phyloP scores from a whole-genome alignment of 192 early-diverging fungal species.

The Podochytrium sp. region DNA sequence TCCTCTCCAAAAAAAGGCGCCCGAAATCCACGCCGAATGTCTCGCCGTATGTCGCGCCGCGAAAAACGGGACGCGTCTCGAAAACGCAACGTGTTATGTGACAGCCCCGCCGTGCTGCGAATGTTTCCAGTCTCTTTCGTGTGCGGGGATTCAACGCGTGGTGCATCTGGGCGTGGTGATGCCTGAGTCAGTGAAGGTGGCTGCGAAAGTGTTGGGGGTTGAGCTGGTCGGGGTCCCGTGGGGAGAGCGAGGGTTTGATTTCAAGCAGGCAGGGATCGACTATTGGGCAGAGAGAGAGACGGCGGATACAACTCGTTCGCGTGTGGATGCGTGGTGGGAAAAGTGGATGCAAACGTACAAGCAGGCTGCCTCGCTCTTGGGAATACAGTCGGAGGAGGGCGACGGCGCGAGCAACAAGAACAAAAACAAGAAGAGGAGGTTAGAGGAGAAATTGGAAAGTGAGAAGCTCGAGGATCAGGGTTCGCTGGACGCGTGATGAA shows the following conservation, averaged over 20 bases:
- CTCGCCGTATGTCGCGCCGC: background rate
- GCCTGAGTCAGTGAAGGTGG: background rate
- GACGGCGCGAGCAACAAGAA: background rate
- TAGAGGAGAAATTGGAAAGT: too few relatives aligned
- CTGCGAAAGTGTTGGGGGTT: conserved; percentile 2
- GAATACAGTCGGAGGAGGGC: background rate
- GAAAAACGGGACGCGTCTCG: background rate
- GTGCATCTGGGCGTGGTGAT: background rate
- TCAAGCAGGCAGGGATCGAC: background rate
- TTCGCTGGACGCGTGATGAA: too few relatives aligned
- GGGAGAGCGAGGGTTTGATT: background rate
- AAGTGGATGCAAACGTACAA: background rate
- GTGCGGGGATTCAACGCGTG: background rate
- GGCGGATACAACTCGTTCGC: conserved; percentile 1
- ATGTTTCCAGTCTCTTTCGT: conserved; percentile 7
- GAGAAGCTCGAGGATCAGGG: too few relatives aligned
- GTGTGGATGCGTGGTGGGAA: conserved; percentile 15
- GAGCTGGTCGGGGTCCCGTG: background rate
- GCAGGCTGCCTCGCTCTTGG: background rate
- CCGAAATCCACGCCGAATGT: conserved; percentile 7
- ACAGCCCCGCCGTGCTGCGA: conserved; percentile 5
- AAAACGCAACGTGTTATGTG: conserved; percentile 8
- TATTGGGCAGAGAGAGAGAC: background rate
- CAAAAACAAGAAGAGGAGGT: background rate
- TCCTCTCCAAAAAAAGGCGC: conserved; percentile 4